Base-by-base conservation (phyloP, 805 yeast genomes). In the Metschnikowia colocasiae region DNA sequence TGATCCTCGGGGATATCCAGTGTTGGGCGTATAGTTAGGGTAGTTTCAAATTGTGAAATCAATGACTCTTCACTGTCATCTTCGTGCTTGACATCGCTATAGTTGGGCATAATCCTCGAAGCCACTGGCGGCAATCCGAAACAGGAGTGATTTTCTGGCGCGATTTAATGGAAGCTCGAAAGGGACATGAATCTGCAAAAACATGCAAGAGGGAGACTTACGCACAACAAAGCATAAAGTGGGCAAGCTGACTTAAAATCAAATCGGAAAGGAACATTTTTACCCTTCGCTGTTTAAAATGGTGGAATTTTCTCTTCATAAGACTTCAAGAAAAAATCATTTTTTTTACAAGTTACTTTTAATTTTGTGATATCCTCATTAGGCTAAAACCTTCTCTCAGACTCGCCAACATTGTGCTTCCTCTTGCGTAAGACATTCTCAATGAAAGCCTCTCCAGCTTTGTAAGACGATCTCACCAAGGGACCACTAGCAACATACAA, bases 401-500 rank as follows among this genome's bases (percentile, higher is more conserved):
- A 49, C 47, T 71, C 75, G 5, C 76, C 76, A 10, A 72, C 76
- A 52, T 72, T 73, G 51, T 79, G 78, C 60, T 71, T 73, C 66
- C 94, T 81, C 69, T 87, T 85, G 60, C 83, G 83, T 49, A 92
- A 74, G 26, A 94, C 94, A 61, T 94, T 94, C 67, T 94, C 98
- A 59, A 94, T 91, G 60, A 90, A 94, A 2, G 95, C 87, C 68
- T 94, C 99, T 50, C 99, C 99, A 23, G 99, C 99, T 68, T 94
- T 94, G 70, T 94, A 94, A 2, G 96, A 87, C 1, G 97, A 89
- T 65, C 99, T 81, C 4, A 94, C 98, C 59, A 94, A 75, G 2
- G 99, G 99, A 4, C 98, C 99, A 51, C 95, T 84, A 2, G 99
- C 99, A 66, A 97, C 95, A 63, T 94, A 92, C 42, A 90, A 71